A percentile compares a stretch with the other conserved stretches of the same genome.
These are phyloP conservation scores for Populus euphratica DNA, from an alignment of 345 rosid species.

Conservation along the genomic window DNA sequence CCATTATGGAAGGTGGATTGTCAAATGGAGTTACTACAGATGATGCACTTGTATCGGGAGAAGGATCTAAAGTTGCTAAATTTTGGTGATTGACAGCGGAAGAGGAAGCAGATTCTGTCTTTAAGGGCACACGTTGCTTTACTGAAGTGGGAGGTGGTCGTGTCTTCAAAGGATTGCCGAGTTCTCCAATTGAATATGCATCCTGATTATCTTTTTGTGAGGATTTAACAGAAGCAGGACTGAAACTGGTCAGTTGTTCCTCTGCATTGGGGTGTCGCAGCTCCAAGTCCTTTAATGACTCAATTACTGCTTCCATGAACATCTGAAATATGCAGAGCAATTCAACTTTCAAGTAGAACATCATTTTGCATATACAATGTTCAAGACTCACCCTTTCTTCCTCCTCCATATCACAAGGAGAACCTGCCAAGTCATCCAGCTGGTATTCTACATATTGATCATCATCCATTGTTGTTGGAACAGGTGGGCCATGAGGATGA, in stretches of 20 bases:
- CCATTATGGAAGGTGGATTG: slow-evolving; percentile 19
- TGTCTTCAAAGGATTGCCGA: neutral
- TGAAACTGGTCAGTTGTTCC: slow-evolving; percentile 9
- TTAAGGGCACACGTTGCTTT: slow-evolving; percentile 24
- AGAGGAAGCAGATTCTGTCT: slow-evolving; percentile 33
- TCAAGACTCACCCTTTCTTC: slow-evolving; percentile 68
- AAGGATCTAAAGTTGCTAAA: slow-evolving; percentile 25
- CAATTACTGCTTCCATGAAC: slow-evolving; percentile 79
- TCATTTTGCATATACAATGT: neutral
- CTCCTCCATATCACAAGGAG: slow-evolving; percentile 69
- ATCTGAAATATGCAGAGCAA: slow-evolving; percentile 46
- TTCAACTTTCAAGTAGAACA: neutral
- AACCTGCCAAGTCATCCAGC: slow-evolving; percentile 70
- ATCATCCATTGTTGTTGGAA: slow-evolving; percentile 50
- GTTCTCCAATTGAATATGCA: slow-evolving; percentile 9
- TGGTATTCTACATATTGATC: slow-evolving; percentile 81
- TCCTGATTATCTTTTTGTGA: slow-evolving; percentile 22
- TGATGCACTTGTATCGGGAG: slow-evolving; percentile 31
- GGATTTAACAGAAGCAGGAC: slow-evolving; percentile 26
- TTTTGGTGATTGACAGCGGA: slow-evolving; percentile 18
- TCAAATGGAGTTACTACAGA: slow-evolving; percentile 17
- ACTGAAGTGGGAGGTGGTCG: neutral
- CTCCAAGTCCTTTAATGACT: slow-evolving; percentile 64
- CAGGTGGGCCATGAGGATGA: slow-evolving; percentile 56
- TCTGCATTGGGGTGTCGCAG: slow-evolving; percentile 17